phyloP scores from a whole-genome alignment of 441 rosid genomes.

The Raphanus hybrid region DNA sequence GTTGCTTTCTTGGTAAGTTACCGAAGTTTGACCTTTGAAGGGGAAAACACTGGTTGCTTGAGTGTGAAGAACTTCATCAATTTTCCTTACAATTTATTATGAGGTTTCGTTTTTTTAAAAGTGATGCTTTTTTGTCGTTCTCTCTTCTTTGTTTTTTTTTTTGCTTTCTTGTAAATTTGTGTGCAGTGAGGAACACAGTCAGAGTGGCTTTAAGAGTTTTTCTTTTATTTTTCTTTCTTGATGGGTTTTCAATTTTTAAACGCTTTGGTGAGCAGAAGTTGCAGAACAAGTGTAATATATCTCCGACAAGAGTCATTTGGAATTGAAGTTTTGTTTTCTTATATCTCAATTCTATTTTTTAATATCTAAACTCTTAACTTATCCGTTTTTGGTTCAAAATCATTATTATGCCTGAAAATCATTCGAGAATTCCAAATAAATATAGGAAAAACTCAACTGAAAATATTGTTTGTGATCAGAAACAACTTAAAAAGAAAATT shows the following conservation, averaged over 20 bases:
- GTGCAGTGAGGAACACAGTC: slow-evolving; percentile 70
- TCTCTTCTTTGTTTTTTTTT: slow-evolving; percentile 21
- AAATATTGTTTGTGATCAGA: too few relatives aligned
- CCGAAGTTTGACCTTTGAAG: neutral
- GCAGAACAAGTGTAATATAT: slow-evolving; percentile 38
- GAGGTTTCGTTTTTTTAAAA: slow-evolving; percentile 31
- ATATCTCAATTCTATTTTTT: too few relatives aligned
- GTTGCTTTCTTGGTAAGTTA: slow-evolving; percentile 75
- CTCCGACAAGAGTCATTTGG: slow-evolving; percentile 16
- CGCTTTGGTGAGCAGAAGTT: slow-evolving; percentile 31
- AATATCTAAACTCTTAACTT: neutral
- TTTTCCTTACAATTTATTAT: slow-evolving; percentile 16
- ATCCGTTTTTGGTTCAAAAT: neutral
- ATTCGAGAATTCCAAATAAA: neutral
- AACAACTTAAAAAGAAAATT: too few relatives aligned
- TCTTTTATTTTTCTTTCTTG: neutral
- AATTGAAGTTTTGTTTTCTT: slow-evolving; percentile 19
- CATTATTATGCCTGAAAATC: neutral
- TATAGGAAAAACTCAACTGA: too few relatives aligned
- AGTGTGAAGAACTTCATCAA: slow-evolving; percentile 25
- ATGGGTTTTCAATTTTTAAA: slow-evolving; percentile 12
- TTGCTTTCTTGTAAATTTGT: slow-evolving; percentile 38
- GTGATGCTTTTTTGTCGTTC: slow-evolving; percentile 57
- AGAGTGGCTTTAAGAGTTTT: slow-evolving; percentile 31
- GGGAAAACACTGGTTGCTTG: slow-evolving; percentile 10